These are phyloP conservation scores for Thraustotheca clavata DNA, from an alignment of 352 stramenopile genomes.

Conservation along the genomic window DNA sequence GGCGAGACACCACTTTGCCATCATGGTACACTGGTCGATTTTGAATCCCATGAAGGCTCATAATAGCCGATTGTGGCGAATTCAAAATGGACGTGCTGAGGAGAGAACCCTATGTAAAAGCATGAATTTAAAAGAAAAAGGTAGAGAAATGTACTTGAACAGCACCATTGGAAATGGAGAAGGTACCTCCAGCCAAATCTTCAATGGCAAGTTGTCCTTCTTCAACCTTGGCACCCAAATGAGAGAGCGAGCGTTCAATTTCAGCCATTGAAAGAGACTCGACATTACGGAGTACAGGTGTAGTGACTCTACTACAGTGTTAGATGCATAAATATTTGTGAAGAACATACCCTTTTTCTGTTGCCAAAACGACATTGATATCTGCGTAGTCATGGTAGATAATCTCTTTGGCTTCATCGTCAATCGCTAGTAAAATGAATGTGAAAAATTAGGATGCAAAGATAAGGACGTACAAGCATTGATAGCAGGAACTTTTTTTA, in stretches of 20 bases:
- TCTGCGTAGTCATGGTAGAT: conserved; percentile 99
- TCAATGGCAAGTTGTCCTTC: conserved; percentile 60
- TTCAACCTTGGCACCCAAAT: conserved; percentile 57
- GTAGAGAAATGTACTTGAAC: conserved; percentile 43
- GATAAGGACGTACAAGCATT: conserved; percentile 86
- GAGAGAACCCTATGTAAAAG: conserved; percentile 96
- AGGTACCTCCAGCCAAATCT: conserved; percentile 97
- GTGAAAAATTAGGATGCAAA: conserved; percentile 11
- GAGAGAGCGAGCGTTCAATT: conserved; percentile 93
- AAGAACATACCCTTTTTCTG: conserved; percentile 67
- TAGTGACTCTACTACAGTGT: conserved; percentile 81
- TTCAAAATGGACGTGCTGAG: conserved; percentile 99
- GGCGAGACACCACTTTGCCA: conserved; percentile 92
- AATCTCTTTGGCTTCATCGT: conserved; percentile 97
- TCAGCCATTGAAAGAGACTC: conserved; percentile 95
- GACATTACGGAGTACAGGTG: conserved; percentile 97
- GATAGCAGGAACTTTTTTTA: conserved; percentile 91
- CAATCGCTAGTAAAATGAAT: conserved; percentile 72
- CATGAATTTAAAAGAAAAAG: conserved; percentile 24
- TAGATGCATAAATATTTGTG: not conserved
- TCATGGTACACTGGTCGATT: conserved; percentile 87
- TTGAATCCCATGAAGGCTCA: conserved; percentile 98
- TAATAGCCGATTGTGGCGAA: conserved; percentile 95
- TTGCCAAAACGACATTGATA: conserved; percentile 96
- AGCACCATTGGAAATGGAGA: conserved; percentile 97